Evolutionary conservation across 805 yeast genomes (phyloP), one percentile per base, ranked within the genome.

Genomic region (Ogataea populi-albae): DNA sequence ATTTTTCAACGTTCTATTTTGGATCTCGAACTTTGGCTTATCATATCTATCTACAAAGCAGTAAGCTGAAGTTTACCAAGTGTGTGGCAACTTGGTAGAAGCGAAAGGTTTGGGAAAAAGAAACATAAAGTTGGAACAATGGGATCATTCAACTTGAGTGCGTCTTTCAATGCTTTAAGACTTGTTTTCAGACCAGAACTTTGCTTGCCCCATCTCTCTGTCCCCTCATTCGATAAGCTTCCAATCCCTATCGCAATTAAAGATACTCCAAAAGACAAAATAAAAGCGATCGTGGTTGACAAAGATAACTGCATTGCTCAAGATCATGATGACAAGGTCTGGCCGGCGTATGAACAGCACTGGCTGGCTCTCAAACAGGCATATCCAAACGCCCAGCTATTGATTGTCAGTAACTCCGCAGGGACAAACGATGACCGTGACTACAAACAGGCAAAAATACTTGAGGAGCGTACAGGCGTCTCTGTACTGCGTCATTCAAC

Each of bases 251-350:
- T 55, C 3, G 17, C 35, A 1, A 23, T 49, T 12, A 54, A 54
- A 2, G 49, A 50, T 6, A 46, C 45, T 2, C 40, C 48, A 7
- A 31, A 37, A 14, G 42, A 40, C n/a, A 49, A 49, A 4, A 82
- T 86, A 38, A 81, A 77, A 51, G 95, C 88, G 0, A 71, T 89
- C 2, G 91, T 93, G 0, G 66, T 93, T 17, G 98, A 93, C 55
- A 93, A 93, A 57, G 98, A 93, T 62, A 93, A 93, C 59, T 91
- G 98, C 54, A 85, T 93, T 57, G 95, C 98, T 4, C 72, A 75
- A 40, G 89, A 89, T 23, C 84, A 86, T 37, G 84, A 79, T 41
- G 83, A 81, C 41, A 73, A 76, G 40, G 84, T 91, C 1, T 88
- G 86, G 85, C 87, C 85, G 0, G 84, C 65, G 2, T 89, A 88